Conservation (phyloP, 106 monocot species). For the Dendrobium officinale region DNA sequence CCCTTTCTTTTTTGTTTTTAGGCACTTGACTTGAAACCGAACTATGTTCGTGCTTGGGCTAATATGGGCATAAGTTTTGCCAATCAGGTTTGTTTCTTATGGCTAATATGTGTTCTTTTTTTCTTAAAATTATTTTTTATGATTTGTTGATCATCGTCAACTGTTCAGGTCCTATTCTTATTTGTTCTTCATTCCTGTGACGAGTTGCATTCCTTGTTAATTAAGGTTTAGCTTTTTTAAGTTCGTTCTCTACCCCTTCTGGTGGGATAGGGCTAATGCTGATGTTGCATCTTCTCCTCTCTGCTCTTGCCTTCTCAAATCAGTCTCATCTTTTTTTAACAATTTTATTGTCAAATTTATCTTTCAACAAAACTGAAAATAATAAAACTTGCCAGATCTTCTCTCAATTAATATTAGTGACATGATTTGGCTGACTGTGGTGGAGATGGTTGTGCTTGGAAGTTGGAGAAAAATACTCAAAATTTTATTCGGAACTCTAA, state of each 20-base stretch:
- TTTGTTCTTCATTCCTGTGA: background rate
- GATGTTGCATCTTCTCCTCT: background rate
- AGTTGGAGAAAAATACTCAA: too few species aligned
- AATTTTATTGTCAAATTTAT: too few species aligned
- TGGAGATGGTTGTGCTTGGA: too few species aligned
- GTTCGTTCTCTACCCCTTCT: background rate
- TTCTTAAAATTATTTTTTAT: background rate
- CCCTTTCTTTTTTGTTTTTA: conserved; percentile 10
- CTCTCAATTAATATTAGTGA: too few species aligned
- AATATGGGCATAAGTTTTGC: conserved; percentile 99
- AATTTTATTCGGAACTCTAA: too few species aligned
- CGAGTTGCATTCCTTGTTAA: background rate
- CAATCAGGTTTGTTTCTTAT: conserved; percentile 70
- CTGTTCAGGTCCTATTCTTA: background rate
- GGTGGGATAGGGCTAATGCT: background rate
- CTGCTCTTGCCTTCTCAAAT: too few species aligned
- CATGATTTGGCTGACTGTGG: too few species aligned
- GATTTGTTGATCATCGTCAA: background rate
- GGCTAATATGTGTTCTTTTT: background rate
- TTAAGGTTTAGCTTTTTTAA: background rate
- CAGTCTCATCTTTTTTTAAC: too few species aligned
- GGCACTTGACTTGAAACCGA: conserved; percentile 97
- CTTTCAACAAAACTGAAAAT: too few species aligned
- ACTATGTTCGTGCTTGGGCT: conserved; percentile 98
- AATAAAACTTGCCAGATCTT: too few species aligned